Conservation (phyloP, 1,284 basidiomycete genomes). For the Ustilago nuda region DNA sequence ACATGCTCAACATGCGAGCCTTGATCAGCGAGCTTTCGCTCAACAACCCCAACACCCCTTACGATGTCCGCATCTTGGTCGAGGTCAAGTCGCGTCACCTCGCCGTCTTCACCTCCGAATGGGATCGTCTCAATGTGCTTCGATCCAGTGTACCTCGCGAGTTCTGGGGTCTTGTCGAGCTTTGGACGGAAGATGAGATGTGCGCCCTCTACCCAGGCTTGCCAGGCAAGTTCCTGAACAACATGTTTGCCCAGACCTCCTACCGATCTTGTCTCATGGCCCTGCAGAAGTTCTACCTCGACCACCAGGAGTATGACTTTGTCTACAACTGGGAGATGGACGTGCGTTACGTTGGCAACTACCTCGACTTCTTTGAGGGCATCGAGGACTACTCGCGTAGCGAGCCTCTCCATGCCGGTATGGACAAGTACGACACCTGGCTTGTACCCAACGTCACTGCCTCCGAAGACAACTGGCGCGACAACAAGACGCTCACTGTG, state of each 20-base stretch:
- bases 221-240: constrained; percentile 67
- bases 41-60: constrained; percentile 68
- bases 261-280: constrained; percentile 69
- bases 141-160: constrained; percentile 66
- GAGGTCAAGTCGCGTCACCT: constrained; percentile 67
- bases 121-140: constrained; percentile 68
- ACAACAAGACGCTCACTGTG: constrained; percentile 48
- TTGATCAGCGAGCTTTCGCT: constrained; percentile 68
- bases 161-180: constrained; percentile 69
- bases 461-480: constrained; percentile 65
- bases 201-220: constrained; percentile 68
- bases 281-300: constrained; percentile 68
- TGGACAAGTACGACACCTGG: constrained; percentile 70
- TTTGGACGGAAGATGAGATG: constrained; percentile 69
- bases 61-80: constrained; percentile 68
- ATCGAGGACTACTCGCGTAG: constrained; percentile 66
- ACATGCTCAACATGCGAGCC: constrained; percentile 68
- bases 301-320: constrained; percentile 69
- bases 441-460: constrained; percentile 63
- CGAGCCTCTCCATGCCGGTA: constrained; percentile 65
- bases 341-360: constrained; percentile 69
- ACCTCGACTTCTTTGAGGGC: constrained; percentile 68
- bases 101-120: constrained; percentile 68
- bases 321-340: constrained; percentile 70
- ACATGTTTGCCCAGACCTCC: constrained; percentile 69